phyloP scores from a whole-genome alignment of 2,329 filamentous ascomycete genomes.

The Xenoacremonium recifei region DNA sequence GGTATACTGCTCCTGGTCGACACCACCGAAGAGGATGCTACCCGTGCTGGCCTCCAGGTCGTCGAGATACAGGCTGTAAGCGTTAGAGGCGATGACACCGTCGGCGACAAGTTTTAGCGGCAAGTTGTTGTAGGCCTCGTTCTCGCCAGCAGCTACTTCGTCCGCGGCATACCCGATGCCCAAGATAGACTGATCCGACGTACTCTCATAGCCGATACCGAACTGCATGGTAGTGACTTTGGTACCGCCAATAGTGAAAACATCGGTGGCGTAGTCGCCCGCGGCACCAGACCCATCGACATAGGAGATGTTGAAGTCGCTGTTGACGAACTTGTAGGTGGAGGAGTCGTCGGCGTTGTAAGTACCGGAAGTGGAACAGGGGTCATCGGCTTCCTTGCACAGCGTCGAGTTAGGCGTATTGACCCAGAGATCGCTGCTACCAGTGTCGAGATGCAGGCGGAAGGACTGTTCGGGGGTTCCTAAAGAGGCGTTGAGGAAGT shows the following conservation, averaged over 20 bases:
- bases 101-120: constrained; percentile 62
- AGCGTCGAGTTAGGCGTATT: constrained; percentile 63
- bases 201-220: constrained; percentile 66
- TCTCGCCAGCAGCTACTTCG: constrained; percentile 62
- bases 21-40: constrained; percentile 71
- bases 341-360: constrained; percentile 72
- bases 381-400: constrained; percentile 48
- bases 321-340: constrained; percentile 71
- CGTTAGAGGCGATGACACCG: constrained; percentile 61
- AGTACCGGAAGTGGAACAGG: constrained; percentile 62
- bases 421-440: constrained; percentile 68
- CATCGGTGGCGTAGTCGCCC: constrained; percentile 81
- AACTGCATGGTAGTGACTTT: constrained; percentile 63
- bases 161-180: constrained; percentile 81
- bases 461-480: constrained; percentile 61
- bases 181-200: constrained; percentile 68
- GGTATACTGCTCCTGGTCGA: constrained; percentile 64
- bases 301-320: constrained; percentile 84
- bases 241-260: constrained; percentile 56
- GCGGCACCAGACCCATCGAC: constrained; percentile 74
- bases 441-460: constrained; percentile 63
- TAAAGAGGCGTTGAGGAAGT: constrained; percentile 61
- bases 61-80: constrained; percentile 75
- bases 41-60: constrained; percentile 65
- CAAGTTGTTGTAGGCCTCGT: constrained; percentile 63